phyloP scores from a whole-genome alignment of 140 eudicot genomes.

The Senecio squalidus region DNA sequence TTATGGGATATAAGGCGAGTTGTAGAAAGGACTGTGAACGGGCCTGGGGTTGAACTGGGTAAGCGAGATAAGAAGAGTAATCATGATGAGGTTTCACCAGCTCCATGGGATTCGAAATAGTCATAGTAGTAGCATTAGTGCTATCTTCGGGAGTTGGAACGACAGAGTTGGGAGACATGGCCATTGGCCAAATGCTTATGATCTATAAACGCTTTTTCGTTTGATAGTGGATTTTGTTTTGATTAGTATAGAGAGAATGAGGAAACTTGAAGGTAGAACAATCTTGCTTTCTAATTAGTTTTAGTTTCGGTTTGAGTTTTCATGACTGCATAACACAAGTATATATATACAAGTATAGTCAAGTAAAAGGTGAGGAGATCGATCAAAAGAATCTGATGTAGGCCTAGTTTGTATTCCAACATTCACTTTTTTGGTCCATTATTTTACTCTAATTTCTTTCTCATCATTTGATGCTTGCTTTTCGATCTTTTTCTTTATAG shows the following conservation, averaged over 20 bases:
- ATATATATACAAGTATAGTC: slow-evolving; percentile 38
- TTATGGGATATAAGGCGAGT: slow-evolving; percentile 49
- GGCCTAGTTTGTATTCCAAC: slow-evolving; percentile 39
- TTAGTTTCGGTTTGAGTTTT: slow-evolving; percentile 27
- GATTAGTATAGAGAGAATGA: slow-evolving; percentile 18
- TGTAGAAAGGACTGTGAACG: slow-evolving; percentile 44
- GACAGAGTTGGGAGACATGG: slow-evolving; percentile 53
- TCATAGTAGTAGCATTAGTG: neutral
- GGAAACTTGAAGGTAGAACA: slow-evolving; percentile 24
- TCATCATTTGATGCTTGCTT: slow-evolving; percentile 44
- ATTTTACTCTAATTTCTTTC: slow-evolving; percentile 33
- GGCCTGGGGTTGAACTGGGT: slow-evolving; percentile 30
- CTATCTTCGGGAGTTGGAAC: slow-evolving; percentile 54
- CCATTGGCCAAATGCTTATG: slow-evolving; percentile 24
- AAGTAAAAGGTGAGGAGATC: slow-evolving; percentile 38
- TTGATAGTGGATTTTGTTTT: slow-evolving; percentile 2
- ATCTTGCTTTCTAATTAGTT: slow-evolving; percentile 27
- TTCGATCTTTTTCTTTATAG: slow-evolving; percentile 26
- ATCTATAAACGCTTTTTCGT: slow-evolving; percentile 18
- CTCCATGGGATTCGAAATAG: slow-evolving; percentile 29
- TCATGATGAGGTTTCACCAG: slow-evolving; percentile 17
- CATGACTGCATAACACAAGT: slow-evolving; percentile 29
- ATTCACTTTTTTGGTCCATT: slow-evolving; percentile 39
- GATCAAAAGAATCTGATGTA: slow-evolving; percentile 50
- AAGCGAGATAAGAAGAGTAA: slow-evolving; percentile 36